phyloP scores from a whole-genome alignment of 2,329 filamentous ascomycete genomes.

The Ophioceras dolichostomum region DNA sequence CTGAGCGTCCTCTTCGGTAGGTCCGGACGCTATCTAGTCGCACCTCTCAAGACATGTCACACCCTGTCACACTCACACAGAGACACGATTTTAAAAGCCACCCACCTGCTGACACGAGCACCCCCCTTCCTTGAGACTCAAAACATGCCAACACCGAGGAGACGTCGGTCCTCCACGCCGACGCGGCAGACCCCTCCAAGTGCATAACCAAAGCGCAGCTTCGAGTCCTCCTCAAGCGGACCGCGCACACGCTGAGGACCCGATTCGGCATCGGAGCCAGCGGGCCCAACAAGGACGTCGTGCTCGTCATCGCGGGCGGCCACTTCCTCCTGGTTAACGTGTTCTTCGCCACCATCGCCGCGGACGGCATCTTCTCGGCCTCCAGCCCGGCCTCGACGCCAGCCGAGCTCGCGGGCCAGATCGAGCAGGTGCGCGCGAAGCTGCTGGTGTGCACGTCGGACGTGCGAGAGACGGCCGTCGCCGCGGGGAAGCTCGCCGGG shows the following conservation, averaged over 20 bases:
- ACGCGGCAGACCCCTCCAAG: constrained; percentile 41
- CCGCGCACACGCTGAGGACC: constrained; percentile 41
- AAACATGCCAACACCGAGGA: constrained; percentile 22
- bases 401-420: constrained; percentile 34
- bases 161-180: constrained; percentile 40
- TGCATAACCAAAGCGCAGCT: constrained; percentile 38
- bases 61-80: background rate
- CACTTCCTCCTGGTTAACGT: constrained; percentile 40
- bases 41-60: no score
- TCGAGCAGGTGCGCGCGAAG: constrained; percentile 23
- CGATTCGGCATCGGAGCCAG: constrained; percentile 36
- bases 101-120: background rate
- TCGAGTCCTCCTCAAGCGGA: constrained; percentile 33
- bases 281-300: constrained; percentile 37
- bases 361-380: constrained; percentile 46
- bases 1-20: constrained; percentile 30
- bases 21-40: no score
- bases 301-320: constrained; percentile 43
- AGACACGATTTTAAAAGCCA: background rate
- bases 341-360: constrained; percentile 44
- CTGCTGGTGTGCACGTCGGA: constrained; percentile 34
- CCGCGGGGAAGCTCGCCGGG: constrained; percentile 33
- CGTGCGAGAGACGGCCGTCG: constrained; percentile 29
- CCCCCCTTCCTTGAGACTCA: constrained; percentile 17
- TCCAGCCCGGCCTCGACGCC: constrained; percentile 36